These are phyloP conservation scores for Beauveria sp. DNA, from an alignment of 2,329 filamentous ascomycete species.

Conservation along the genomic window DNA sequence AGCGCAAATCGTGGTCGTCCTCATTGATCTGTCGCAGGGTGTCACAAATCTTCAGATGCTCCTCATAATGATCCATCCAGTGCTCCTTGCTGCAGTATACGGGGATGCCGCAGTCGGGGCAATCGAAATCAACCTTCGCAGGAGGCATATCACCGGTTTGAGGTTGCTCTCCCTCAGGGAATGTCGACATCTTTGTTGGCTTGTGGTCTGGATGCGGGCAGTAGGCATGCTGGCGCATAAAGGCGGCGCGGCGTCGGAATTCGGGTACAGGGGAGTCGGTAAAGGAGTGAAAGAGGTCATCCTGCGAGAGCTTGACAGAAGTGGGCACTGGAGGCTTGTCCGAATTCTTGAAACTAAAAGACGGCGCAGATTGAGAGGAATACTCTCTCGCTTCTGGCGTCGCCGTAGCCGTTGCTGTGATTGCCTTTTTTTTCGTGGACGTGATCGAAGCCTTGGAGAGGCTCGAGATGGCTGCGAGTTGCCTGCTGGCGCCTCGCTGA, in stretches of 20 bases:
- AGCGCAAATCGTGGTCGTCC: conserved; percentile 90
- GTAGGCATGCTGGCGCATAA: conserved; percentile 87
- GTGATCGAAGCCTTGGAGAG: not conserved
- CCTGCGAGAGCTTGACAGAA: conserved; percentile 45
- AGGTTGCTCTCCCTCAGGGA: conserved; percentile 53
- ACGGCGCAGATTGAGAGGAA: conserved; percentile 9
- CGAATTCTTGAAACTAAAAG: conserved; percentile 9
- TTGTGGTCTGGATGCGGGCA: conserved; percentile 88
- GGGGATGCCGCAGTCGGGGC: conserved; percentile 89
- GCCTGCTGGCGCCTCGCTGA: not conserved
- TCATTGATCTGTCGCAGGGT: conserved; percentile 90
- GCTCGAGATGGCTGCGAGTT: conserved; percentile 9
- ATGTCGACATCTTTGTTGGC: conserved; percentile 60
- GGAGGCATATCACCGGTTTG: conserved; percentile 54
- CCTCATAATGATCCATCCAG: conserved; percentile 93
- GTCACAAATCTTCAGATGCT: conserved; percentile 87
- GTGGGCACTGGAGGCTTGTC: conserved; percentile 17
- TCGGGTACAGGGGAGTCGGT: conserved; percentile 80
- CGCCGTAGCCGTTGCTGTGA: not conserved
- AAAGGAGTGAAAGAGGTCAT: conserved; percentile 92
- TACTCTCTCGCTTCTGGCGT: conserved; percentile 1
- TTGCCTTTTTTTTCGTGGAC: not conserved
- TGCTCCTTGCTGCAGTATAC: conserved; percentile 92
- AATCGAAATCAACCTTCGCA: conserved; percentile 85
- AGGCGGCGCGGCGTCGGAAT: conserved; percentile 80